phyloP scores from a whole-genome alignment of 2,329 filamentous ascomycete species.

The Diaporthe longicolla region DNA sequence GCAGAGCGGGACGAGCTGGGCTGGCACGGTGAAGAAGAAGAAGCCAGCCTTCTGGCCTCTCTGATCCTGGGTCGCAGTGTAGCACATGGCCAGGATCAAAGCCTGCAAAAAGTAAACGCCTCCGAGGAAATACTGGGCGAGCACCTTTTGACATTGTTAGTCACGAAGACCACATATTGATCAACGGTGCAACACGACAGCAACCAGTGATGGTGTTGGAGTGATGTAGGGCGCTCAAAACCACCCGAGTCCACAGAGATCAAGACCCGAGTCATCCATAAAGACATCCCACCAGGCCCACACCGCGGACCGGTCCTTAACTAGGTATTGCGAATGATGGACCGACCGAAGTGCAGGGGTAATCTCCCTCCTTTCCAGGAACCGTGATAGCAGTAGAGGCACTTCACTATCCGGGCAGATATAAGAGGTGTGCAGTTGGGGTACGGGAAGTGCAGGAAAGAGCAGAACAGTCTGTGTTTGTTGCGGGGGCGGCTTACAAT shows the following conservation, averaged over 20 bases:
- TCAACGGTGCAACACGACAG: conserved; percentile 42
- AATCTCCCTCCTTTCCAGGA: conserved; percentile 88
- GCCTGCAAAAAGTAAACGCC: conserved; percentile 70
- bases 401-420: conserved; percentile 83
- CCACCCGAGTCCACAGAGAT: conserved; percentile 71
- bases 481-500: conserved; percentile 74
- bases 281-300: conserved; percentile 83
- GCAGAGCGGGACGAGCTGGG: conserved; percentile 84
- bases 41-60: conserved; percentile 82
- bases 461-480: conserved; percentile 52
- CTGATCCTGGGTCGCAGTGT: conserved; percentile 90
- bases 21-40: conserved; percentile 86
- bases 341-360: conserved; percentile 74
- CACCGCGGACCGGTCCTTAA: conserved; percentile 73
- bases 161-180: not conserved
- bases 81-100: conserved; percentile 83
- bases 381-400: conserved; percentile 81
- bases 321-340: conserved; percentile 77
- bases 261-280: conserved; percentile 77
- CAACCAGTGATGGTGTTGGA: conserved; percentile 45
- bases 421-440: conserved; percentile 64
- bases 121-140: conserved; percentile 67
- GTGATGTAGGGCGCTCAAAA: conserved; percentile 75
- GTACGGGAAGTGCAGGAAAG: conserved; percentile 55
- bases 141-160: conserved; percentile 55